Evolutionary conservation across 768 basidiomycete species (phyloP).

Genomic region (Strobilomyces confusus): DNA sequence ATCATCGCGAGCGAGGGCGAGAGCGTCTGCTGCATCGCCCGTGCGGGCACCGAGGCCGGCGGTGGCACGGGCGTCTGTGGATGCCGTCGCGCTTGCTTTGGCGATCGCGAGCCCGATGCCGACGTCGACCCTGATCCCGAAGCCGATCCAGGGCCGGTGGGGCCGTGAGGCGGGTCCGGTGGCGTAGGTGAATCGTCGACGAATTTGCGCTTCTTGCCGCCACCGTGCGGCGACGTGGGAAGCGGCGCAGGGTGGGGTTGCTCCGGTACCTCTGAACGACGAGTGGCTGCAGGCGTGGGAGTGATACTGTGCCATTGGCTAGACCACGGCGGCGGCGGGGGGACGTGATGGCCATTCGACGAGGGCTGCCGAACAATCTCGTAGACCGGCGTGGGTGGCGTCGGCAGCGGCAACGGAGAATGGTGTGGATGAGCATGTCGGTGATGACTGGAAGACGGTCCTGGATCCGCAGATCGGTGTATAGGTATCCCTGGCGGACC

Average conservation of each 20-base stretch:
- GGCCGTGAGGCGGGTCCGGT: slow-evolving; percentile 12
- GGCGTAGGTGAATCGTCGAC: slow-evolving; percentile 31
- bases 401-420: slow-evolving; percentile 29
- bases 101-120: slow-evolving; percentile 25
- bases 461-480: slow-evolving; percentile 24
- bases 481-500: slow-evolving; percentile 13
- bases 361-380: slow-evolving; percentile 30
- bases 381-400: slow-evolving; percentile 34
- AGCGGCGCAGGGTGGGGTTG: slow-evolving; percentile 8
- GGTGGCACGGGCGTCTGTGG: slow-evolving; percentile 32
- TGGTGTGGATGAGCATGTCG: slow-evolving; percentile 29
- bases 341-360: slow-evolving; percentile 32
- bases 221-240: slow-evolving; percentile 28
- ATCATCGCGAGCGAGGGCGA: slow-evolving; percentile 35
- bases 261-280: slow-evolving; percentile 27
- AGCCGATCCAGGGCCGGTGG: slow-evolving; percentile 13
- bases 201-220: slow-evolving; percentile 34
- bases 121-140: slow-evolving; percentile 8
- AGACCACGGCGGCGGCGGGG: slow-evolving; percentile 34
- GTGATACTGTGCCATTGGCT: slow-evolving; percentile 28
- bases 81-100: slow-evolving; percentile 32
- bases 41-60: slow-evolving; percentile 22
- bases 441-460: slow-evolving; percentile 29
- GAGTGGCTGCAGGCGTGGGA: slow-evolving; percentile 10
- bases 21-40: slow-evolving; percentile 33